A percentile compares a stretch with the other conserved stretches of the same genome.
Conservation (phyloP, 352 stramenopile genomes). For the Pythium scleroteichum region DNA sequence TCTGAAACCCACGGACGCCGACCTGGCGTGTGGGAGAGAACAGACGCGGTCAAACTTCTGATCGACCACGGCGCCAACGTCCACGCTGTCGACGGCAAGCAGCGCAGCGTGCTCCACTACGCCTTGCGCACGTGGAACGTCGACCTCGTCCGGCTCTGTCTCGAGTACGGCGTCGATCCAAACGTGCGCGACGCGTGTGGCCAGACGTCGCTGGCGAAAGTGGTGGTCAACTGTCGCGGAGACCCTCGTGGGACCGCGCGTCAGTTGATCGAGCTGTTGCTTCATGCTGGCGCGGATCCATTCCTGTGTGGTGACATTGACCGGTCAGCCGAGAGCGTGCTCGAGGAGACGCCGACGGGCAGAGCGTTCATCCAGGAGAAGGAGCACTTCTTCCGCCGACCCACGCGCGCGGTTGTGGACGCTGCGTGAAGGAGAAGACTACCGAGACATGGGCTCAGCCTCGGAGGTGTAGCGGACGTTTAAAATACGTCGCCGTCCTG, state of each 20-base stretch:
- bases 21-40: neutral
- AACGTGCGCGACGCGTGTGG: slow-evolving; percentile 8
- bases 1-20: neutral
- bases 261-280: neutral
- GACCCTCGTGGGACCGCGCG: neutral
- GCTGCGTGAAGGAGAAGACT: neutral
- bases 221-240: neutral
- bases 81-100: neutral
- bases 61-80: neutral
- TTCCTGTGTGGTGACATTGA: neutral
- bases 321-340: neutral
- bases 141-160: neutral
- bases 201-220: slow-evolving; percentile 6
- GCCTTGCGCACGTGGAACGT: neutral
- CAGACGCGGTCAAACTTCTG: neutral
- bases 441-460: too few species aligned
- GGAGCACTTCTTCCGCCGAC: neutral
- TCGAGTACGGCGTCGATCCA: slow-evolving; percentile 20
- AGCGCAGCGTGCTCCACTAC: neutral
- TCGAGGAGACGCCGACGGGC: neutral
- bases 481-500: too few species aligned
- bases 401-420: neutral
- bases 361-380: neutral
- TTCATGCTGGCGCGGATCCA: slow-evolving; percentile 3
- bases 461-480: too few species aligned